Conservation (phyloP, 192 early-diverging fungal genomes). For the Backusella australiensis region DNA sequence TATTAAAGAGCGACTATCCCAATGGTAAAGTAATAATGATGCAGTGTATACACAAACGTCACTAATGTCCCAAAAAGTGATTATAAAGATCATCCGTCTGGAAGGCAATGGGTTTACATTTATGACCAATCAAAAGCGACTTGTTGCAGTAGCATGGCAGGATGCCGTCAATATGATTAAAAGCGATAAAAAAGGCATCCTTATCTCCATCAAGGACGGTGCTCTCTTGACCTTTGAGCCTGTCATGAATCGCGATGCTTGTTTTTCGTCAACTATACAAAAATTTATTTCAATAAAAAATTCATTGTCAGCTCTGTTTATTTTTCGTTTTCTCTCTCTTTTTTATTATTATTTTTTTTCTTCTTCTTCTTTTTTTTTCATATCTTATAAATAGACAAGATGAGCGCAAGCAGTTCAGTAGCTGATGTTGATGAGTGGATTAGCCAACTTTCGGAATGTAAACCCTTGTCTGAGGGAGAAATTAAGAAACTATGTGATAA, state of each 20-base stretch:
- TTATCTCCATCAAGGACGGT: not conserved
- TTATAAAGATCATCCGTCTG: not conserved
- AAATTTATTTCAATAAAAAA: not conserved
- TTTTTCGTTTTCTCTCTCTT: too few species aligned
- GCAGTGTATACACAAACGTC: not conserved
- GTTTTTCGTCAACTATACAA: not conserved
- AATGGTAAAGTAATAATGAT: not conserved
- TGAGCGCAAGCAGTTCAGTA: slow-evolving; percentile 59
- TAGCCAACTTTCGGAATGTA: slow-evolving; percentile 86
- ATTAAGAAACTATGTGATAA: slow-evolving; percentile 97
- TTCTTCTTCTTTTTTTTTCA: not conserved
- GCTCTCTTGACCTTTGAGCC: not conserved
- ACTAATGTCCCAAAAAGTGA: not conserved
- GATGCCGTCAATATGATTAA: not conserved
- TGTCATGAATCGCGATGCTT: not conserved
- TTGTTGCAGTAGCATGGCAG: not conserved
- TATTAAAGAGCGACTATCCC: not conserved
- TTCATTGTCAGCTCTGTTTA: too few species aligned
- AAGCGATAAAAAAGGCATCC: not conserved
- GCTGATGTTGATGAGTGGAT: slow-evolving; percentile 93
- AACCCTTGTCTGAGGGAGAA: slow-evolving; percentile 91
- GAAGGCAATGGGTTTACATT: not conserved
- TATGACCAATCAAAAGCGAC: not conserved
- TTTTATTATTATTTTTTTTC: too few species aligned
- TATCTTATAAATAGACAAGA: not conserved